Evolutionary conservation across 768 basidiomycete species (phyloP).

Genomic region (Cystobasidium tubakii): DNA sequence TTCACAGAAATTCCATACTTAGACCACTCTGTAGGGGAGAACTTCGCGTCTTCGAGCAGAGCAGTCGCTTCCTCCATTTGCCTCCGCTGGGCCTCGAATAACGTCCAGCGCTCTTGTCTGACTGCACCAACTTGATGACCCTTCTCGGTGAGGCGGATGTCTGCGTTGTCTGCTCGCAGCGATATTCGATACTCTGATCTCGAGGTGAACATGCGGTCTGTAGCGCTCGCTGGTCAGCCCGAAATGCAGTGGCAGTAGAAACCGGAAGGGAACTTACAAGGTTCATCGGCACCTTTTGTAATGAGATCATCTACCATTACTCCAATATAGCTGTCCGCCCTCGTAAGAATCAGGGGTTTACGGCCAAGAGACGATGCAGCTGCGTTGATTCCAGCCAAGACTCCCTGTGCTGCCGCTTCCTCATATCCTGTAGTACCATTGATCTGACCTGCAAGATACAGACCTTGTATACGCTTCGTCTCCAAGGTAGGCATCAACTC

Average conservation of each 20-base stretch:
- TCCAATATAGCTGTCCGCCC: slow-evolving; percentile 80
- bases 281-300: slow-evolving; percentile 81
- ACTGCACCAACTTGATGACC: slow-evolving; percentile 56
- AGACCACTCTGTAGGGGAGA: slow-evolving; percentile 41
- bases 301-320: slow-evolving; percentile 90
- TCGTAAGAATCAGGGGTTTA: slow-evolving; percentile 61
- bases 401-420: slow-evolving; percentile 84
- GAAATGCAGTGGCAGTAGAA: not conserved
- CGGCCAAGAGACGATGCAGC: slow-evolving; percentile 60
- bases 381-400: slow-evolving; percentile 82
- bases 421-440: slow-evolving; percentile 94
- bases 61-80: slow-evolving; percentile 36
- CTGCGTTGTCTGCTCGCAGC: slow-evolving; percentile 81
- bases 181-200: slow-evolving; percentile 85
- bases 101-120: slow-evolving; percentile 52
- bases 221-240: not conserved
- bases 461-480: slow-evolving; percentile 77
- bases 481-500: slow-evolving; percentile 72
- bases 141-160: slow-evolving; percentile 69
- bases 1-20: slow-evolving; percentile 52
- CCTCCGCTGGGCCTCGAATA: not conserved
- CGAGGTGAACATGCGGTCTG: slow-evolving; percentile 90
- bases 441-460: slow-evolving; percentile 85
- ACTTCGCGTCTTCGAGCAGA: slow-evolving; percentile 36
- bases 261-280: slow-evolving; percentile 58